Conservation (phyloP, 176 grass and related monocot genomes). For the barley (Hordeum vulgare) region DNA sequence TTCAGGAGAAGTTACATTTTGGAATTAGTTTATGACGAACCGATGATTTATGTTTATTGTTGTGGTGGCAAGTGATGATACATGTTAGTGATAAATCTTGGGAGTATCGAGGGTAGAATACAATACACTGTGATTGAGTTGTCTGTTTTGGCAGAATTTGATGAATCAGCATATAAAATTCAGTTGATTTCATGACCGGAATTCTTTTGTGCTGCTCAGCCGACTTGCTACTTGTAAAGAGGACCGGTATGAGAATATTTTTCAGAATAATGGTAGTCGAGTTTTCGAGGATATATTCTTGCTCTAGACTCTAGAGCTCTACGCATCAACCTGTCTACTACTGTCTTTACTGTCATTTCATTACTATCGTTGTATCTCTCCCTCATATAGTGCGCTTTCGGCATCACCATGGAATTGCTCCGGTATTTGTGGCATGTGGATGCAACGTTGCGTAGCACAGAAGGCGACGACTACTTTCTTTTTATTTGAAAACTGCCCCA, state of each 20-base stretch:
- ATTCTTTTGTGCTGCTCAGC: not conserved
- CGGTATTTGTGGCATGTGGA: not conserved
- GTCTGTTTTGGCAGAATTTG: not conserved
- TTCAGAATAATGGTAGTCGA: no score
- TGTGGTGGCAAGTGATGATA: slow-evolving; percentile 30
- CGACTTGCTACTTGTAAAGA: no score
- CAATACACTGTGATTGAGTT: slow-evolving; percentile 12
- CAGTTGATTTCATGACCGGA: slow-evolving; percentile 19
- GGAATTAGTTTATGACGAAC: slow-evolving; percentile 23
- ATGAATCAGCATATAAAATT: slow-evolving; percentile 15
- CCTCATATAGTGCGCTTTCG: no score
- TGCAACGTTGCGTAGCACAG: not conserved
- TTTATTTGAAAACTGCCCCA: no score
- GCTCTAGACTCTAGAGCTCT: no score
- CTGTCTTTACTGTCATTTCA: no score
- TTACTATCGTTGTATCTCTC: no score
- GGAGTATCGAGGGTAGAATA: slow-evolving; percentile 8
- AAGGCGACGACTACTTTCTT: no score
- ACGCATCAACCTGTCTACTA: no score
- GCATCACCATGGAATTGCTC: not conserved
- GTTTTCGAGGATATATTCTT: no score
- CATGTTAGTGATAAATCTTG: slow-evolving; percentile 7
- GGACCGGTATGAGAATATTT: no score
- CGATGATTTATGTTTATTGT: slow-evolving; percentile 19
- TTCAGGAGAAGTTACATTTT: slow-evolving; percentile 18